These are phyloP conservation scores for Pelargonium fulgidum DNA, from an alignment of 441 rosid genomes.

Conservation along the genomic window DNA sequence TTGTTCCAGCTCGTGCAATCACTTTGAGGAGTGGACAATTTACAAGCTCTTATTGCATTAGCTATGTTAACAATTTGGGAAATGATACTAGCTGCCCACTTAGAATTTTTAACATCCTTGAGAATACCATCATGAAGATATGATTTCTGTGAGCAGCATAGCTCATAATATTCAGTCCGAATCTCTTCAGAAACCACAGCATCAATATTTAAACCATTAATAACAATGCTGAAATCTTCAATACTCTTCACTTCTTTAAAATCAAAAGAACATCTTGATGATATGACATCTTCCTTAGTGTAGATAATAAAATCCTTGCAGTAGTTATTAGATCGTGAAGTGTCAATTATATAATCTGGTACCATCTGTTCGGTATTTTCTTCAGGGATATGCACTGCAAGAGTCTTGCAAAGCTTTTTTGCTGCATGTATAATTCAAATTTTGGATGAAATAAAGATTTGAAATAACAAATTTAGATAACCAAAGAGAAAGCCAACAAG, in stretches of 20 bases:
- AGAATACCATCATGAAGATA: slow-evolving; percentile 9
- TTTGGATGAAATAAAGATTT: background rate
- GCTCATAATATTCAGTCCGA: slow-evolving; percentile 5
- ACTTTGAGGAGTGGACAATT: background rate
- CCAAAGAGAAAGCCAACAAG: too few relatives aligned
- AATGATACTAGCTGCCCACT: slow-evolving; percentile 12
- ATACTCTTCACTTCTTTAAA: background rate
- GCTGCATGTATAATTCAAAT: background rate
- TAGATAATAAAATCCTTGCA: background rate
- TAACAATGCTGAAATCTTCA: slow-evolving; percentile 3
- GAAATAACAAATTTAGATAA: background rate
- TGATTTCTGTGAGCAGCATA: slow-evolving; percentile 12
- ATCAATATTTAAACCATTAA: slow-evolving; percentile 12
- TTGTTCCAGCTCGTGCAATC: background rate
- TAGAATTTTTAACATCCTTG: slow-evolving; percentile 4
- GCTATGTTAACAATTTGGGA: slow-evolving; percentile 13
- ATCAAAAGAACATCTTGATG: background rate
- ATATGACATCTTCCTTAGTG: background rate
- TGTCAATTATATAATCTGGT: background rate
- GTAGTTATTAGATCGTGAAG: too few relatives aligned
- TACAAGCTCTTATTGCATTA: slow-evolving; percentile 3
- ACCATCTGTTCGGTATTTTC: background rate
- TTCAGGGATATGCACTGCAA: background rate
- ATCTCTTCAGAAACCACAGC: slow-evolving; percentile 9
- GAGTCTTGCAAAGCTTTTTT: background rate